These are phyloP conservation scores for Ilyonectria mors-panacis DNA, from an alignment of 2,329 filamentous ascomycete species.

Conservation along the genomic window DNA sequence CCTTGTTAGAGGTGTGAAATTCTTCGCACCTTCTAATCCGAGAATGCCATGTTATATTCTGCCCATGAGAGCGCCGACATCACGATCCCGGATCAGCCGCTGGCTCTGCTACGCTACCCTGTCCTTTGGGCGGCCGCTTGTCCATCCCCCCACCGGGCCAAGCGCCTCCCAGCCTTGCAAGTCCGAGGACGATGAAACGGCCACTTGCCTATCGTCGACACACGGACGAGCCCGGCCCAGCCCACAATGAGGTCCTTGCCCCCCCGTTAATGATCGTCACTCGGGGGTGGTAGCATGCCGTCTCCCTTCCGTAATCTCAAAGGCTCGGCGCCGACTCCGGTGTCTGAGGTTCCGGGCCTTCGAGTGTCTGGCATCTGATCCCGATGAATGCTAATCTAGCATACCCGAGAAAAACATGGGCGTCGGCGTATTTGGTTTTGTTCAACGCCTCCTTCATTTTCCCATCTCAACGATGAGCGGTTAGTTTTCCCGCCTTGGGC, in stretches of 20 bases:
- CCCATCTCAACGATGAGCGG: not conserved
- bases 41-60: not conserved
- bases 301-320: slow-evolving; percentile 38
- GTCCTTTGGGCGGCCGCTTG: slow-evolving; percentile 29
- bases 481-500: slow-evolving; percentile 8
- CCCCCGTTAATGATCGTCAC: slow-evolving; percentile 29
- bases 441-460: slow-evolving; percentile 8
- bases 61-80: slow-evolving; percentile 5
- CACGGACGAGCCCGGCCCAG: slow-evolving; percentile 14
- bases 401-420: slow-evolving; percentile 24
- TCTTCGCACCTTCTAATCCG: slow-evolving; percentile 18
- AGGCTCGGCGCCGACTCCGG: slow-evolving; percentile 25
- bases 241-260: slow-evolving; percentile 23
- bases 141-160: slow-evolving; percentile 30
- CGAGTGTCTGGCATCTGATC: slow-evolving; percentile 26
- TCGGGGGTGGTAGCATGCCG: slow-evolving; percentile 32
- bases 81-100: slow-evolving; percentile 1
- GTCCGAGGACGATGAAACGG: slow-evolving; percentile 36
- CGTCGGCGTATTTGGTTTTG: slow-evolving; percentile 9
- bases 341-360: slow-evolving; percentile 25
- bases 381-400: slow-evolving; percentile 28
- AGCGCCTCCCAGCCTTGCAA: slow-evolving; percentile 36
- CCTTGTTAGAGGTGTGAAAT: slow-evolving; percentile 15
- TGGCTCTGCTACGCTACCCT: slow-evolving; percentile 7
- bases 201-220: slow-evolving; percentile 28